Base-by-base conservation (phyloP, 306 rosid species). In the Rosa rugosa region DNA sequence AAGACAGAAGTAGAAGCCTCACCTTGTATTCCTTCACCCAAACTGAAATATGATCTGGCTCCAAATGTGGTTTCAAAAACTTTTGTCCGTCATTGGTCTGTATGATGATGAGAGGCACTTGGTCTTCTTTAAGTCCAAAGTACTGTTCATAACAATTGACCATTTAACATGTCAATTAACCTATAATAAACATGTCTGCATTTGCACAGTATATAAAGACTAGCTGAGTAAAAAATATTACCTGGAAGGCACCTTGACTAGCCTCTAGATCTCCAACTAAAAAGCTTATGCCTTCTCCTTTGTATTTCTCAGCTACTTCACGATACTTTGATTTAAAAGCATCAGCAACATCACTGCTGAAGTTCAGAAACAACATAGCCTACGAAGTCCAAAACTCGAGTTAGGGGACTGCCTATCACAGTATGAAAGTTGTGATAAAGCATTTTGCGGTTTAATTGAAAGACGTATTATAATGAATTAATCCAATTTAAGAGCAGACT, bases 1-100 rank as follows among this genome's bases (percentile, higher is more conserved):
- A 11, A 44, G 64, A 66, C 62, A 40, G 27, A 62, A 66, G 47
- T 38, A 75, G 71, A 77, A 71, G 51, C 34, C 69, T 82, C 76
- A 96, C 98, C 99, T 90, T 93, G 89, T 85, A 96, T 11, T 78
- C 96, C 90, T 90, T 88, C 81, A 96, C 56, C 97, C 97, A 96
- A 74, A 89, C 75, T 36, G 89, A 45, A 84, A 96, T 72, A n/a
- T 96, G 87, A 25, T 87, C 96, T 53, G 89, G 73, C 86, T 88
- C 89, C 89, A 96, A 49, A 76, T 86, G 80, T 46, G 89, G 80
- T 77, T 96, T 91, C 80, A 96, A 78, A 84, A 79, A 96, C 62
- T 96, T 96, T 75, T 85, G 84, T 47, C 88, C 90, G n/a, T 85
- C 93, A 46, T 69, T 74, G 45, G 89, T 91, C 80, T 93, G 98